Conservation (phyloP, 257 asterid genomes). For the Primulina huaijiensis region DNA sequence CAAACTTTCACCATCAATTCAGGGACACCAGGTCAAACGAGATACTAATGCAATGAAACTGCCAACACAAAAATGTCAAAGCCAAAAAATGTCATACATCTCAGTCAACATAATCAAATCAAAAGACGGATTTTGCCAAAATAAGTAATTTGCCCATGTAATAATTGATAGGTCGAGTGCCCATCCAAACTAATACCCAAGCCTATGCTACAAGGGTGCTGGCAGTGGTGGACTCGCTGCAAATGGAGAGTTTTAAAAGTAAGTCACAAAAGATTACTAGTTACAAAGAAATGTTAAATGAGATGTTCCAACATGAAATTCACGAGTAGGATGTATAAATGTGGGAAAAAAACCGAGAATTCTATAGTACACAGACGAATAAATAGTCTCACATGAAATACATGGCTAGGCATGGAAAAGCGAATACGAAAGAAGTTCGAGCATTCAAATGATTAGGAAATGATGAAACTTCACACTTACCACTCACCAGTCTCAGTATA, state of each 20-base stretch:
- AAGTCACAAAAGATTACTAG: not conserved
- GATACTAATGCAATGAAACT: not conserved
- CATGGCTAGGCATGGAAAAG: not conserved
- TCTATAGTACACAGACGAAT: no score
- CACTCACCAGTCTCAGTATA: not conserved
- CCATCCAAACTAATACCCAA: not conserved
- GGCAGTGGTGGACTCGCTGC: slow-evolving; percentile 69
- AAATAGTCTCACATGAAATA: not conserved
- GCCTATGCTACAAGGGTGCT: slow-evolving; percentile 58
- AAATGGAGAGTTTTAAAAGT: slow-evolving; percentile 4
- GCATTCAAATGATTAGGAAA: not conserved
- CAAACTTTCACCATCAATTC: no score
- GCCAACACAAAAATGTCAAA: not conserved
- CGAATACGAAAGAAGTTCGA: not conserved
- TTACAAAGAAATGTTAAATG: not conserved
- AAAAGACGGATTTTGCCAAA: not conserved
- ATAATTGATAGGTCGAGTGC: not conserved
- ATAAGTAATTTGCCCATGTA: not conserved
- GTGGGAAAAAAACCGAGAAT: no score
- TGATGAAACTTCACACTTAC: not conserved
- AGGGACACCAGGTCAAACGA: not conserved
- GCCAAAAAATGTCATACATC: not conserved
- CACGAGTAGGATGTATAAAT: not conserved
- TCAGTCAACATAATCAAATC: not conserved
- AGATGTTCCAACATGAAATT: not conserved